These are phyloP conservation scores for Byssochlamys sp. DNA, from an alignment of 2,329 filamentous ascomycete species.

Conservation along the genomic window DNA sequence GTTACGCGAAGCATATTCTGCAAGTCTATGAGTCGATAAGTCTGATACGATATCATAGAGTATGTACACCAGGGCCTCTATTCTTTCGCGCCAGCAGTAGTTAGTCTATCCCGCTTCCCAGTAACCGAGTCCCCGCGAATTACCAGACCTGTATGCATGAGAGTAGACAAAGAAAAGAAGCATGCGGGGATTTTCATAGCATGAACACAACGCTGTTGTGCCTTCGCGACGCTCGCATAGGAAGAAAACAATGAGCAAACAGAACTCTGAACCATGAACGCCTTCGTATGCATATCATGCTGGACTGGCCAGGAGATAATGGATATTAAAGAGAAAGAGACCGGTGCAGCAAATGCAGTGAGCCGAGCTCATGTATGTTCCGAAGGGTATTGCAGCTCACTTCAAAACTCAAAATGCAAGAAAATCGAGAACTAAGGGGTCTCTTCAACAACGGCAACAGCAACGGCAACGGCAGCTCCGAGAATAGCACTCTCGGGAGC, in stretches of 20 bases:
- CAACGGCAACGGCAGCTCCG: constrained; percentile 40
- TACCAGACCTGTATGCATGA: constrained; percentile 8
- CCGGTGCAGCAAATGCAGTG: not conserved
- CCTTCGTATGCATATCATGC: not conserved
- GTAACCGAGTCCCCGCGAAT: constrained; percentile 6
- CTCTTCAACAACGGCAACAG: constrained; percentile 29
- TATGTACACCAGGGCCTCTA: constrained; percentile 16
- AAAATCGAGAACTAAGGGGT: not conserved
- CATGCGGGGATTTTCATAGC: not conserved
- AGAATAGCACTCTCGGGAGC: constrained; percentile 38
- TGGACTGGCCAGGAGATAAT: not conserved
- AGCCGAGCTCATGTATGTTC: not conserved
- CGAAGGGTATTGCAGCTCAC: not conserved
- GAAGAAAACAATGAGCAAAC: not conserved
- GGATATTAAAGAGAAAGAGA: not conserved
- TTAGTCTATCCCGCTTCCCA: constrained; percentile 12
- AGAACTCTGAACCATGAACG: not conserved
- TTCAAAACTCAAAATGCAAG: not conserved
- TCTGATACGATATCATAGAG: constrained; percentile 6
- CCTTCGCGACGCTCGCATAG: not conserved
- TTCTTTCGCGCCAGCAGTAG: constrained; percentile 3
- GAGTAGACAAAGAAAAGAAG: not conserved
- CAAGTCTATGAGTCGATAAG: not conserved
- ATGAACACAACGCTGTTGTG: not conserved
- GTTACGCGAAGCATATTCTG: not conserved